Conservation (phyloP, 2,329 filamentous ascomycete species). For the Reticulascus tulasneorum region DNA sequence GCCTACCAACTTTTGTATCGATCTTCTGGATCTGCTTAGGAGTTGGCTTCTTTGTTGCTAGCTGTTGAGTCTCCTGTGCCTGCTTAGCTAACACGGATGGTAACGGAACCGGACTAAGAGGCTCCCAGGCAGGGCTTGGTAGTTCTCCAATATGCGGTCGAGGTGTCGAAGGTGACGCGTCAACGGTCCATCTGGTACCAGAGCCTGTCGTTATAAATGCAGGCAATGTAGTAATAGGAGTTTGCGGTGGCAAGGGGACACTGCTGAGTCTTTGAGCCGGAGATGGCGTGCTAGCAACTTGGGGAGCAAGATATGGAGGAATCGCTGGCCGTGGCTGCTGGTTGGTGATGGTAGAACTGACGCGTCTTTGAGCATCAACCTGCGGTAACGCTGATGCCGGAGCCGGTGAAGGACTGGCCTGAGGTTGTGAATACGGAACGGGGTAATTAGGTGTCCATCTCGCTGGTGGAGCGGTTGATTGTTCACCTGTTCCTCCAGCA, state of each 20-base stretch:
- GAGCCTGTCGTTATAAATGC: slow-evolving; percentile 28
- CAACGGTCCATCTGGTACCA: slow-evolving; percentile 57
- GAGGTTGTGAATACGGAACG: slow-evolving; percentile 20
- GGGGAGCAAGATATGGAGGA: slow-evolving; percentile 38
- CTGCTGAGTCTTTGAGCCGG: slow-evolving; percentile 27
- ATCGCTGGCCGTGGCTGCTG: slow-evolving; percentile 33
- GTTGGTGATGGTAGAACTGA: slow-evolving; percentile 22
- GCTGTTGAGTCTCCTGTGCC: slow-evolving; percentile 23
- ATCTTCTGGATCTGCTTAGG: slow-evolving; percentile 30
- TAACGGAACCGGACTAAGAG: slow-evolving; percentile 50
- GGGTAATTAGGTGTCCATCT: slow-evolving; percentile 28
- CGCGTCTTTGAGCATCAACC: slow-evolving; percentile 24
- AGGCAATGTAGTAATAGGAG: slow-evolving; percentile 23
- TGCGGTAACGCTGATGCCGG: slow-evolving; percentile 17
- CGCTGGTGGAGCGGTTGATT: slow-evolving; percentile 22
- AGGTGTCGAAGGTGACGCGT: slow-evolving; percentile 57
- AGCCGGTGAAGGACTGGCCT: slow-evolving; percentile 18
- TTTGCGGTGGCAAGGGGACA: slow-evolving; percentile 27
- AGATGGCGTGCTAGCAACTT: slow-evolving; percentile 27
- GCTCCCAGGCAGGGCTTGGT: slow-evolving; percentile 53
- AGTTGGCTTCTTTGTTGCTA: slow-evolving; percentile 28
- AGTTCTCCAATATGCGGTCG: slow-evolving; percentile 30
- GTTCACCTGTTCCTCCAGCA: slow-evolving; percentile 5
- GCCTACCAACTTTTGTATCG: slow-evolving; percentile 5
- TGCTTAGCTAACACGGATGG: slow-evolving; percentile 31